Evolutionary conservation across 192 early-diverging fungal genomes (phyloP), one percentile per base, ranked within the genome.

Genomic region (Backusella tarrabulga): DNA sequence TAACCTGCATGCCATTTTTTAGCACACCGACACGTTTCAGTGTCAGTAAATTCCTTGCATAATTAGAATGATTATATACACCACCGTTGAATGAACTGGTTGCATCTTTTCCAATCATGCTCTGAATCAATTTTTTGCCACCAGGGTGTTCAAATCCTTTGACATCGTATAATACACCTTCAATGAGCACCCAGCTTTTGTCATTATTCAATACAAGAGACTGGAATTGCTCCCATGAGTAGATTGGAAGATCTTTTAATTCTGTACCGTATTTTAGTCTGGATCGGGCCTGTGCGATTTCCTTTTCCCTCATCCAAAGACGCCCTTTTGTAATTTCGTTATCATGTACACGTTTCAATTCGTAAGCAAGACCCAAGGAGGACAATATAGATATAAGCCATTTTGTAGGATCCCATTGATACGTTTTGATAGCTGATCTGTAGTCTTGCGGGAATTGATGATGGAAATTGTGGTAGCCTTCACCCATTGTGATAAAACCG

Each of bases 21-120:
- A 90, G 79, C 41, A 90, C 88, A 74, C 90, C 92, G 67, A 93
- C 84, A 67, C 93, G 86, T 89, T 93, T 89, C 70, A 85, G 85
- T 12, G 90, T 88, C 87, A 95, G 83, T 71, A 98, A 83, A 83
- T 96, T 93, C 46, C 94, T 85, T 3, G 96, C 96, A 35, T 93
- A 95, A 75, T 95, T 97, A 76, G 91, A 89, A 83, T 98, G 97
- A 76, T 93, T 85, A 83, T 97, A 97, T n/a, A 97, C 88, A 66
- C 93, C 95, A 34, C 97, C 96, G 74, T 97, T 94, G 85, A 97
- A 97, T 0, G 93, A 85, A n/a, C 84, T 87, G 5, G 96, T 96
- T 77, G 92, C 89, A 78, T 98, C 95, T 80, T 93, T 92, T 75
- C 97, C 97, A 36, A 97, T 85, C 35, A 83, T 88, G 68, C 86